These are phyloP conservation scores for Aspergillus terreus DNA, from an alignment of 2,329 filamentous ascomycete genomes.

Conservation along the genomic window DNA sequence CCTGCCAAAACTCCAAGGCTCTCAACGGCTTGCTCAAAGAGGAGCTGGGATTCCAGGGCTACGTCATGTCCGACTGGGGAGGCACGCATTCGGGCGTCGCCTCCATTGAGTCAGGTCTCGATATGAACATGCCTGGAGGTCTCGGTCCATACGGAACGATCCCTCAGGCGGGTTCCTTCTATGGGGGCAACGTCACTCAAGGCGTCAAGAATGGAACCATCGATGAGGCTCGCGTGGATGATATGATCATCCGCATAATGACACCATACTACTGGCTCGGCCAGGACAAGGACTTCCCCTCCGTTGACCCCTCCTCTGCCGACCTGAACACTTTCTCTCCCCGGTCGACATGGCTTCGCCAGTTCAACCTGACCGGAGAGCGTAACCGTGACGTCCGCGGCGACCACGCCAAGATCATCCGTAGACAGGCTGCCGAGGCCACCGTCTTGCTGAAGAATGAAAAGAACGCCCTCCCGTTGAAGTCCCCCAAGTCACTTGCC, in stretches of 20 bases:
- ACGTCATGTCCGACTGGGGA: conserved; percentile 44
- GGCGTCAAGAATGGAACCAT: conserved; percentile 52
- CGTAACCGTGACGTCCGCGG: conserved; percentile 58
- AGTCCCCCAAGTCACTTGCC: conserved; percentile 42
- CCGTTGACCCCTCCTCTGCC: conserved; percentile 32
- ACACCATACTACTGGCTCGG: conserved; percentile 44
- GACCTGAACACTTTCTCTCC: conserved; percentile 30
- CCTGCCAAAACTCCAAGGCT: conserved; percentile 45
- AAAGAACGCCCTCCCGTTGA: conserved; percentile 48
- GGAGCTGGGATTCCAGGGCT: conserved; percentile 50
- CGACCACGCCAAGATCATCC: conserved; percentile 66
- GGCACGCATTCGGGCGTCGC: conserved; percentile 45
- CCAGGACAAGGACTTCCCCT: conserved; percentile 44
- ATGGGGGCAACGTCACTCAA: conserved; percentile 42
- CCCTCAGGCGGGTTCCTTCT: conserved; percentile 3
- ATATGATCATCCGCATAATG: conserved; percentile 47
- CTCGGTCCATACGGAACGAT: too few species aligned
- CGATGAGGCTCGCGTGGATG: conserved; percentile 38
- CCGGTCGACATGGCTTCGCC: conserved; percentile 25
- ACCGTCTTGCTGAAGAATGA: conserved; percentile 11
- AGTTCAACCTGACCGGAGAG: conserved; percentile 11
- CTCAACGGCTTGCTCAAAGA: conserved; percentile 48
- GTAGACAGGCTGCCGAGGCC: conserved; percentile 45
- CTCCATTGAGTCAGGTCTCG: conserved; percentile 44
- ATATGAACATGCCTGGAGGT: conserved; percentile 67